These are phyloP conservation scores for Gossypium bickii DNA, from an alignment of 345 rosid species.

Conservation along the genomic window DNA sequence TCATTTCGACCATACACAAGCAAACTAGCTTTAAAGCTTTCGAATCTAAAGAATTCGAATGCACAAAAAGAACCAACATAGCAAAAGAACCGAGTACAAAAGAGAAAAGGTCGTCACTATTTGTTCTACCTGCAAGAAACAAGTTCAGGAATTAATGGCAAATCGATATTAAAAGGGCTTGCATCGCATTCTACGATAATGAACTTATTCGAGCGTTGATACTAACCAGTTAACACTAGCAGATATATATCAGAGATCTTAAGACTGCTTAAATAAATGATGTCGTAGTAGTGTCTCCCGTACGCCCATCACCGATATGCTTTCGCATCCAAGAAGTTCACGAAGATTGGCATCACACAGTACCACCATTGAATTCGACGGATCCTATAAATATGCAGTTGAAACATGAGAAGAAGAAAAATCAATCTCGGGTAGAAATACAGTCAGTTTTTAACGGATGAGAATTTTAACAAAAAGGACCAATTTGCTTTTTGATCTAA, in stretches of 20 bases:
- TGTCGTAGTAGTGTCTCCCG: conserved; percentile 64
- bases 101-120: conserved; percentile 35
- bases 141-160: not conserved
- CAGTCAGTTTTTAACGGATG: too few relatives aligned
- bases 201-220: not conserved
- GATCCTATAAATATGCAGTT: conserved; percentile 40
- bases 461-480: conserved; percentile 1
- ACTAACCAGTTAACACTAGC: conserved; percentile 36
- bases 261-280: conserved; percentile 58
- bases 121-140: conserved; percentile 44
- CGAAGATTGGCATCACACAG: conserved; percentile 70
- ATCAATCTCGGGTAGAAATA: not conserved
- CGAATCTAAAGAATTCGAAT: conserved; percentile 40
- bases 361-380: conserved; percentile 70
- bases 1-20: conserved; percentile 37
- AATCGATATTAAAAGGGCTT: too few relatives aligned
- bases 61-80: conserved; percentile 21
- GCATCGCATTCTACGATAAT: not conserved
- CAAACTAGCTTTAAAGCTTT: conserved; percentile 26
- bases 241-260: conserved; percentile 22
- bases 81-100: conserved; percentile 26
- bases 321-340: conserved; percentile 81
- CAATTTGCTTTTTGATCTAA: too few relatives aligned
- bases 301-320: conserved; percentile 80
- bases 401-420: not conserved